Percentiles rank a stretch among this genome's conserved stretches.
phyloP scores from a whole-genome alignment of 345 rosid genomes.

The Eucalyptus sp. region DNA sequence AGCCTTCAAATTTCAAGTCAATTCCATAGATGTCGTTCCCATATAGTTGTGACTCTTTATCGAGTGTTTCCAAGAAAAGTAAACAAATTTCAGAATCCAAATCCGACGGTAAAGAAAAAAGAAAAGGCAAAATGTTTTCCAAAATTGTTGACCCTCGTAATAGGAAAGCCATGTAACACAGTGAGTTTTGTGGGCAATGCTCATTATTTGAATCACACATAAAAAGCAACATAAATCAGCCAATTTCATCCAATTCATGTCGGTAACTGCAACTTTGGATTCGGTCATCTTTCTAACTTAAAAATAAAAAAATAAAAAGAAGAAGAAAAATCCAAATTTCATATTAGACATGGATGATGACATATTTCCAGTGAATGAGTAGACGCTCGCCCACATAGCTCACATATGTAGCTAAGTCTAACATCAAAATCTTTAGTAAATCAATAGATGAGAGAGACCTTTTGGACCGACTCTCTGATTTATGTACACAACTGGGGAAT shows the following conservation, averaged over 20 bases:
- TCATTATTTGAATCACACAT: not conserved
- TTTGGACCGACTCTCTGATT: not conserved
- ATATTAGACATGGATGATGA: not conserved
- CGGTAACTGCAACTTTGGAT: not conserved
- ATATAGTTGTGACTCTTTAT: not conserved
- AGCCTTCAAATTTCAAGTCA: not conserved
- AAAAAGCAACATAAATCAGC: not conserved
- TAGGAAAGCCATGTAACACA: not conserved
- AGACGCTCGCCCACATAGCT: not conserved
- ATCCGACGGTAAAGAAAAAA: not conserved
- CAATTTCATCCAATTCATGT: not conserved
- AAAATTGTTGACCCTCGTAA: not conserved
- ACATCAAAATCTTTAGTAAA: not conserved
- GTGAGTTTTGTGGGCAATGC: not conserved
- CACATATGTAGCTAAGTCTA: not conserved
- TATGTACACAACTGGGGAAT: not conserved
- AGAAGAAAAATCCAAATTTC: not conserved
- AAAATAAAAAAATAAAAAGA: not conserved
- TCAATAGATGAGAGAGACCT: not conserved
- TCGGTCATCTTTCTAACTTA: not conserved
- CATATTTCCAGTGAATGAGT: not conserved
- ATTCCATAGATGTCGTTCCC: not conserved
- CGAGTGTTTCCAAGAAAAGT: not conserved
- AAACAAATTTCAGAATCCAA: not conserved
- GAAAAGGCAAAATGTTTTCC: not conserved